phyloP scores from a whole-genome alignment of 129 eudicot genomes.

The Cynara cardunculus region DNA sequence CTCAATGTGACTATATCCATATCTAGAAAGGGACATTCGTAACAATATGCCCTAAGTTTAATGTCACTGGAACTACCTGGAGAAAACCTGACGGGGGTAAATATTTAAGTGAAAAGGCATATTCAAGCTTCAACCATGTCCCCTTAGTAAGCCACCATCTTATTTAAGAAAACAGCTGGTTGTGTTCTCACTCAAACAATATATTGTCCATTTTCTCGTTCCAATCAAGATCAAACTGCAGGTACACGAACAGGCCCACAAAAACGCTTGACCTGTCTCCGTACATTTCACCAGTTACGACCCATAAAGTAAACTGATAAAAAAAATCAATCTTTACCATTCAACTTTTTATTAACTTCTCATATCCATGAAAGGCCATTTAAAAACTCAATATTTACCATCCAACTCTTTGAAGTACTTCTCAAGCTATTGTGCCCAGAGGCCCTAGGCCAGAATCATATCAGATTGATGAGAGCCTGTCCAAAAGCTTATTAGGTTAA shows the following conservation, averaged over 20 bases:
- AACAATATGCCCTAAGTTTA: not conserved
- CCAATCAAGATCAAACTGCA: not conserved
- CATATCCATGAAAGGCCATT: not conserved
- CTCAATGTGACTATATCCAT: not conserved
- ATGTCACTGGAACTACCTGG: not conserved
- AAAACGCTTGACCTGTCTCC: not conserved
- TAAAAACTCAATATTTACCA: not conserved
- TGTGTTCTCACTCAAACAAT: not conserved
- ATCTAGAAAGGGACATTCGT: not conserved
- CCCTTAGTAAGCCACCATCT: not conserved
- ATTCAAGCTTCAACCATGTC: not conserved
- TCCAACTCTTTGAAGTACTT: not conserved
- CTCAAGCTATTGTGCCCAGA: not conserved
- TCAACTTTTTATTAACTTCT: not conserved
- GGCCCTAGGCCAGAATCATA: not conserved
- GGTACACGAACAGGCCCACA: not conserved
- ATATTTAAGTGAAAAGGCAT: not conserved
- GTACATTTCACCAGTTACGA: not conserved
- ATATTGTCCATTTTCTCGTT: not conserved
- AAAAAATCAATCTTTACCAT: not conserved
- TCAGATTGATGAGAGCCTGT: not conserved
- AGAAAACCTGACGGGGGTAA: not conserved
- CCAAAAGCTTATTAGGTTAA: not conserved
- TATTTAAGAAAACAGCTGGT: not conserved
- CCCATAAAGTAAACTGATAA: not conserved